phyloP scores from a whole-genome alignment of 2,329 filamentous ascomycete species.

The Colletotrichum spaethianum region DNA sequence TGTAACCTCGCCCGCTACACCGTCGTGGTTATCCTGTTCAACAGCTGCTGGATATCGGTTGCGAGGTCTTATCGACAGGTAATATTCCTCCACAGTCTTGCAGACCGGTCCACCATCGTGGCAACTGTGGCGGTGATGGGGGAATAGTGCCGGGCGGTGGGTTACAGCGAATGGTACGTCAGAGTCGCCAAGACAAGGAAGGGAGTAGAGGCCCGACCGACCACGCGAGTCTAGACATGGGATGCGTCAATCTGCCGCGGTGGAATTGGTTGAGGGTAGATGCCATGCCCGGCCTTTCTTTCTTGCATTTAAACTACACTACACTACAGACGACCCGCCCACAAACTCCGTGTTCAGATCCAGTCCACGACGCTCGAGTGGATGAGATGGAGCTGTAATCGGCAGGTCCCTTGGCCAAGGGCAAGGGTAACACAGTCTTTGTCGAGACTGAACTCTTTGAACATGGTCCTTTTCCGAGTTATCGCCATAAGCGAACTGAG shows the following conservation, averaged over 20 bases:
- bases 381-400: slow-evolving; percentile 8
- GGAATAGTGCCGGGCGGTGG: slow-evolving; percentile 7
- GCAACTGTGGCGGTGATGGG: slow-evolving; percentile 9
- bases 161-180: slow-evolving; percentile 24
- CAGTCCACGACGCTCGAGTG: not conserved
- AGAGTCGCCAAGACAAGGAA: slow-evolving; percentile 14
- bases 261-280: slow-evolving; percentile 13
- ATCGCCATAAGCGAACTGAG: not conserved
- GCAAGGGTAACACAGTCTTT: slow-evolving; percentile 11
- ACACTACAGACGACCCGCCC: not conserved
- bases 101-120: not conserved
- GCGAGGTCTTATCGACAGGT: slow-evolving; percentile 3
- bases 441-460: slow-evolving; percentile 7
- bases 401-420: slow-evolving; percentile 28
- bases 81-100: not conserved
- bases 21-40: slow-evolving; percentile 14
- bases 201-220: slow-evolving; percentile 2
- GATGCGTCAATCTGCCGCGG: slow-evolving; percentile 31
- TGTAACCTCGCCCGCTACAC: slow-evolving; percentile 13
- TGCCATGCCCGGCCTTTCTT: slow-evolving; percentile 13
- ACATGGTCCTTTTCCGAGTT: not conserved
- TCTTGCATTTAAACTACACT: not conserved
- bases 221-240: slow-evolving; percentile 26
- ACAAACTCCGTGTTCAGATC: slow-evolving; percentile 5
- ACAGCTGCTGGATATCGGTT: not conserved